A percentile compares a stretch with the other conserved stretches of the same genome.
Conservation (phyloP, 2,329 filamentous ascomycete species). For the Aspergillaceae sp. region DNA sequence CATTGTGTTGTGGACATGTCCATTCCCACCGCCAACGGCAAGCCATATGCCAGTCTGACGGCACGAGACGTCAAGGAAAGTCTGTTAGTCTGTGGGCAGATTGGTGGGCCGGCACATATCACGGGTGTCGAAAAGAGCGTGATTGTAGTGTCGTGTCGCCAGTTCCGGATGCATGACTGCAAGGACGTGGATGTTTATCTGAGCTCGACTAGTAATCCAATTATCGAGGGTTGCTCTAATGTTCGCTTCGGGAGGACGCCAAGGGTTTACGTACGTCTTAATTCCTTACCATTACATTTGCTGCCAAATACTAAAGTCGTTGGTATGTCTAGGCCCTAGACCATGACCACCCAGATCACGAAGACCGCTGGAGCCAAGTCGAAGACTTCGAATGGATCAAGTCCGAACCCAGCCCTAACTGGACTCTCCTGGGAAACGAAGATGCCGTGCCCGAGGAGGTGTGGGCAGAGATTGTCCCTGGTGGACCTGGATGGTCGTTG, state of each 20-base stretch:
- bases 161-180: constrained; percentile 89
- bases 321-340: constrained; percentile 19
- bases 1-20: constrained; percentile 76
- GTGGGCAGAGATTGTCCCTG: constrained; percentile 62
- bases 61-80: constrained; percentile 62
- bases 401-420: constrained; percentile 77
- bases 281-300: neutral
- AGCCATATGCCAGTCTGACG: constrained; percentile 61
- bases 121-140: constrained; percentile 64
- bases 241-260: constrained; percentile 76
- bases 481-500: constrained; percentile 52
- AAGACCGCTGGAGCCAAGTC: constrained; percentile 78
- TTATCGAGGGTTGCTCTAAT: constrained; percentile 78
- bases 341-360: constrained; percentile 22
- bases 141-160: constrained; percentile 71
- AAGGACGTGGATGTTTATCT: constrained; percentile 75
- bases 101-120: constrained; percentile 73
- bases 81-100: constrained; percentile 68
- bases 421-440: constrained; percentile 58
- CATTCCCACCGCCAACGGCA: constrained; percentile 47
- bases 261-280: constrained; percentile 53
- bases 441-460: constrained; percentile 52
- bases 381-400: constrained; percentile 99
- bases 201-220: constrained; percentile 71
- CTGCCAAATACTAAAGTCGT: neutral